These are phyloP conservation scores for Blastobotrys aristatus DNA, from an alignment of 1,139 yeast species.

Conservation along the genomic window DNA sequence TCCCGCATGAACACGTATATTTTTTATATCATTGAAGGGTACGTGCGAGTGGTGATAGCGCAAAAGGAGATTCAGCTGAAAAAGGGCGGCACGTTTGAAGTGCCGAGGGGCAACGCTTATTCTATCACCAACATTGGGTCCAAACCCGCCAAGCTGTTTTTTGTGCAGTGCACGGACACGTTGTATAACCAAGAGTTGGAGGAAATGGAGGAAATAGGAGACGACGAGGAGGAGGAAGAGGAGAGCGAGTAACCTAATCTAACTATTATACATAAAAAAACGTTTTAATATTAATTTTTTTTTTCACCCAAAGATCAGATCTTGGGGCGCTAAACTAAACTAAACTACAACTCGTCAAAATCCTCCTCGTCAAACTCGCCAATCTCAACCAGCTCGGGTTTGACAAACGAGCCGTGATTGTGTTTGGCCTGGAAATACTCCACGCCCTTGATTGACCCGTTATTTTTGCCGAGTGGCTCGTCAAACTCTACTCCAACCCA, in stretches of 20 bases:
- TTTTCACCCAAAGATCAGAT: not conserved
- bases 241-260: not conserved
- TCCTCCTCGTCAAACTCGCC: conserved; percentile 35
- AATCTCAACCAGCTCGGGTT: conserved; percentile 34
- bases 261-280: too few species aligned
- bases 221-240: not conserved
- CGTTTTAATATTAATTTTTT: not conserved
- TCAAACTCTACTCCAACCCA: conserved; percentile 83
- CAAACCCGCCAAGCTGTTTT: conserved; percentile 58
- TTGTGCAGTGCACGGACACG: conserved; percentile 61
- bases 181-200: conserved; percentile 19
- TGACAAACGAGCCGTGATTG: conserved; percentile 48
- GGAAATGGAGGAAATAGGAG: not conserved
- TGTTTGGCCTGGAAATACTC: conserved; percentile 54
- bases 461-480: conserved; percentile 63
- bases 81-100: conserved; percentile 73
- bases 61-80: conserved; percentile 57
- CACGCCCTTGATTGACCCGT: conserved; percentile 66
- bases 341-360: conserved; percentile 15
- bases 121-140: conserved; percentile 54
- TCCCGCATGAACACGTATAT: conserved; percentile 66
- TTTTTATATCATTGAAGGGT: conserved; percentile 70
- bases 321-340: too few species aligned
- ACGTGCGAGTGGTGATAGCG: conserved; percentile 61
- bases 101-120: conserved; percentile 74